Conservation (phyloP, 345 rosid species). For the Lumnitzera littorea region DNA sequence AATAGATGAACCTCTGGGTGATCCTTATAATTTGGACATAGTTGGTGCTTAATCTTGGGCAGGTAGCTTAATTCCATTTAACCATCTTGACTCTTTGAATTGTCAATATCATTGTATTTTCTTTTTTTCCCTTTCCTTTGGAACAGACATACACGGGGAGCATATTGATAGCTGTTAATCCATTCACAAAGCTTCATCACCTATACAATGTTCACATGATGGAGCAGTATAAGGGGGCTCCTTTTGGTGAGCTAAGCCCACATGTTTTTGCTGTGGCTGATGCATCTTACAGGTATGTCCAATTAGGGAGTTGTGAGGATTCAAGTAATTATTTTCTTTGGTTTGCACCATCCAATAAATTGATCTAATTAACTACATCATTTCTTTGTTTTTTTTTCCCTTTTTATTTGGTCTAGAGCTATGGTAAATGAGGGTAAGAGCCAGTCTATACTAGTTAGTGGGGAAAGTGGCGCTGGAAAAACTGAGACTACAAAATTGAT, state of each 20-base stretch:
- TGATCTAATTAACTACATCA: conserved; percentile 19
- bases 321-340: conserved; percentile 8
- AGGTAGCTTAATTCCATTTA: neutral
- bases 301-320: conserved; percentile 1
- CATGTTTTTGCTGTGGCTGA: conserved; percentile 99
- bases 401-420: conserved; percentile 40
- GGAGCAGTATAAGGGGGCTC: conserved; percentile 98
- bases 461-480: conserved; percentile 99
- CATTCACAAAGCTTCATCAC: conserved; percentile 98
- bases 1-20: too few species aligned
- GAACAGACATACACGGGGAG: conserved; percentile 93
- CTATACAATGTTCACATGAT: conserved; percentile 95
- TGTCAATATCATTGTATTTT: neutral
- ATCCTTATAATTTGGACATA: too few species aligned
- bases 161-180: conserved; percentile 96
- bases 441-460: conserved; percentile 96
- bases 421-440: conserved; percentile 81
- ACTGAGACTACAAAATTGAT: conserved; percentile 98
- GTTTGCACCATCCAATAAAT: conserved; percentile 10
- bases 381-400: conserved; percentile 7
- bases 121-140: neutral
- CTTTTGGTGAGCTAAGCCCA: conserved; percentile 95
- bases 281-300: conserved; percentile 77
- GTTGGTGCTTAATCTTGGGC: too few species aligned
- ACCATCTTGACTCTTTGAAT: too few species aligned